Conservation (phyloP, 2,329 filamentous ascomycete species). For the Aschersonia sp. region DNA sequence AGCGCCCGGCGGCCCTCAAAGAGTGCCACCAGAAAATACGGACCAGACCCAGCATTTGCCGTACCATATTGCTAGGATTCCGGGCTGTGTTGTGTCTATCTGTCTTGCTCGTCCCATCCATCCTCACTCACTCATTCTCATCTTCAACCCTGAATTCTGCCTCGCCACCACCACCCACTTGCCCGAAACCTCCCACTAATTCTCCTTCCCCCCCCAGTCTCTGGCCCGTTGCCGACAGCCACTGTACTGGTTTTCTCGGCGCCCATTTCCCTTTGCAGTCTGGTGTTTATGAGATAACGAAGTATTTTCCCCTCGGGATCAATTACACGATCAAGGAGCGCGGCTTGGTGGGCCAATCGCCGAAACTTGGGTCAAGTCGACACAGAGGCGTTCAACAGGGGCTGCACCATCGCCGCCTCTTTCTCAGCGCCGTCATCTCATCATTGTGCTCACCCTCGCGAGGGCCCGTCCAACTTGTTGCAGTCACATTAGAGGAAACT, state of each 20-base stretch:
- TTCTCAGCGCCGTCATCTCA: constrained; percentile 2
- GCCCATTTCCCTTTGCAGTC: too few relatives aligned
- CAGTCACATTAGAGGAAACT: background rate
- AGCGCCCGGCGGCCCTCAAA: background rate
- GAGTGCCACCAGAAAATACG: background rate
- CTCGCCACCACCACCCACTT: too few relatives aligned
- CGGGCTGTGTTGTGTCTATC: background rate
- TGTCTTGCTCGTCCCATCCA: background rate
- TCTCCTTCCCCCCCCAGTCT: too few relatives aligned
- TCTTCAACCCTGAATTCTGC: background rate
- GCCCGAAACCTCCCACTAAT: too few relatives aligned
- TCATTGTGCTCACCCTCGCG: background rate
- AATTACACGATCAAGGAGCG: too few relatives aligned
- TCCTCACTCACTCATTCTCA: background rate
- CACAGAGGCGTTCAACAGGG: constrained; percentile 3
- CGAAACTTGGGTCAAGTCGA: background rate
- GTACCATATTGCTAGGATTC: background rate
- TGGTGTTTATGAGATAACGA: too few relatives aligned
- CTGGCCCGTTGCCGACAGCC: too few relatives aligned
- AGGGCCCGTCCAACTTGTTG: background rate
- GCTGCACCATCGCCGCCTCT: constrained; percentile 2
- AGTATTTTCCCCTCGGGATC: too few relatives aligned
- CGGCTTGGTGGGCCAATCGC: too few relatives aligned
- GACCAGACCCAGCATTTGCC: background rate
- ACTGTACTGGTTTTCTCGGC: too few relatives aligned